These are phyloP conservation scores for Xylaria sp. DNA, from an alignment of 2,329 filamentous ascomycete species.

Conservation along the genomic window DNA sequence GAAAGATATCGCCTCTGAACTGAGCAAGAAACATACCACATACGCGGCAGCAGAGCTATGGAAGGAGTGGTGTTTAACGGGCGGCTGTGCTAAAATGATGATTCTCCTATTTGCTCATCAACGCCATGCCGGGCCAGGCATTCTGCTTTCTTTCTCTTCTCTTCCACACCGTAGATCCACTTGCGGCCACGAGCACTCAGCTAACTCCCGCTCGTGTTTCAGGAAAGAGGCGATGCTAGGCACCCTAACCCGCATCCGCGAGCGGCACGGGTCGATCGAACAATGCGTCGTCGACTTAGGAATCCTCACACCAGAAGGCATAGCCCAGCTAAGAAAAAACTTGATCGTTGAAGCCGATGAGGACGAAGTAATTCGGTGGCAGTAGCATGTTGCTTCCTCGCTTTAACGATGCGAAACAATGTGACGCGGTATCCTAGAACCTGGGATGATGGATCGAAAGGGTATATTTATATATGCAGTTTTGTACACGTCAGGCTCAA, in stretches of 20 bases:
- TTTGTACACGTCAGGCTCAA: slow-evolving; percentile 29
- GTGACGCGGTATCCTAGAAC: neutral
- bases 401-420: slow-evolving; percentile 9
- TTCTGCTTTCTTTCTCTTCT: neutral
- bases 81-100: neutral
- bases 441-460: slow-evolving; percentile 26
- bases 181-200: neutral
- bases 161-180: neutral
- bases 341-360: slow-evolving; percentile 44
- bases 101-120: neutral
- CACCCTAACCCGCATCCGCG: slow-evolving; percentile 64
- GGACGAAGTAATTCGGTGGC: slow-evolving; percentile 43
- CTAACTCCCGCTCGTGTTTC: slow-evolving; percentile 37
- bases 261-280: slow-evolving; percentile 71
- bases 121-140: neutral
- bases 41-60: neutral
- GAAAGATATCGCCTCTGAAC: neutral
- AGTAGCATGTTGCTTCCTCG: slow-evolving; percentile 42
- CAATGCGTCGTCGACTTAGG: slow-evolving; percentile 69
- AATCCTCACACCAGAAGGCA: slow-evolving; percentile 64
- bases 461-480: slow-evolving; percentile 40
- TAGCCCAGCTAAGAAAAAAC: slow-evolving; percentile 53
- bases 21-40: neutral
- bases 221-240: slow-evolving; percentile 60
- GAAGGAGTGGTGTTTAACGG: neutral